Evolutionary conservation across 108 stramenopile species (phyloP).

Genomic region (Fragilariopsis cylindrus): DNA sequence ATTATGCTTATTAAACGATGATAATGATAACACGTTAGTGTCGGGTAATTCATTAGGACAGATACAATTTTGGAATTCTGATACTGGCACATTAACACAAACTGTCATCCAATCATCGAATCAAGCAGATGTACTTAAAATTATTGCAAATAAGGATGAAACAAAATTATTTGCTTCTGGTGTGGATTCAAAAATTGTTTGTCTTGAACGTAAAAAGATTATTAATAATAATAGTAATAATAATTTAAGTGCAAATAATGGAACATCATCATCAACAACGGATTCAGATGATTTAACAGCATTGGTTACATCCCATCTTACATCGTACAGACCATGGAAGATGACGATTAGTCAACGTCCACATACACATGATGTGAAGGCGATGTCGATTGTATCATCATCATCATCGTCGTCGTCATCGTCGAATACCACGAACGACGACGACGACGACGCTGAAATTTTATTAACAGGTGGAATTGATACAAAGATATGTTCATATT

Average conservation of each 20-base stretch:
- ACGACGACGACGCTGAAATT: conserved; percentile 44
- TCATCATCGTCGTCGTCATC: neutral
- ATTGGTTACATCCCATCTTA: conserved; percentile 4
- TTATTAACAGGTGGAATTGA: conserved; percentile 88
- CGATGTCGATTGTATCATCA: conserved; percentile 56
- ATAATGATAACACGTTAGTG: conserved; percentile 74
- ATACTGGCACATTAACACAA: conserved; percentile 78
- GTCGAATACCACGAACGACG: neutral
- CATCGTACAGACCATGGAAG: conserved; percentile 53
- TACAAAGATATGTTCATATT: conserved; percentile 86
- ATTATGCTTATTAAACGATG: conserved; percentile 54
- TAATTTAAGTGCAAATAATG: conserved; percentile 10
- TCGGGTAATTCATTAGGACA: conserved; percentile 90
- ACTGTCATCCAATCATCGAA: conserved; percentile 79
- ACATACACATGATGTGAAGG: conserved; percentile 93
- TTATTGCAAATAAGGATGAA: conserved; percentile 77
- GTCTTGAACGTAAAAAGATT: conserved; percentile 56
- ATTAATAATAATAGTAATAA: neutral
- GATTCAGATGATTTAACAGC: conserved; percentile 18
- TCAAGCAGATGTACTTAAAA: conserved; percentile 82
- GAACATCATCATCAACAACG: neutral
- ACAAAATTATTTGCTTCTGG: conserved; percentile 88
- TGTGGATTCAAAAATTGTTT: conserved; percentile 90
- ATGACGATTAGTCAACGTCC: conserved; percentile 81
- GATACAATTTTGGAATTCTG: conserved; percentile 91